These are phyloP conservation scores for Lipomyces yamadae DNA, from an alignment of 805 yeast species.

Conservation along the genomic window DNA sequence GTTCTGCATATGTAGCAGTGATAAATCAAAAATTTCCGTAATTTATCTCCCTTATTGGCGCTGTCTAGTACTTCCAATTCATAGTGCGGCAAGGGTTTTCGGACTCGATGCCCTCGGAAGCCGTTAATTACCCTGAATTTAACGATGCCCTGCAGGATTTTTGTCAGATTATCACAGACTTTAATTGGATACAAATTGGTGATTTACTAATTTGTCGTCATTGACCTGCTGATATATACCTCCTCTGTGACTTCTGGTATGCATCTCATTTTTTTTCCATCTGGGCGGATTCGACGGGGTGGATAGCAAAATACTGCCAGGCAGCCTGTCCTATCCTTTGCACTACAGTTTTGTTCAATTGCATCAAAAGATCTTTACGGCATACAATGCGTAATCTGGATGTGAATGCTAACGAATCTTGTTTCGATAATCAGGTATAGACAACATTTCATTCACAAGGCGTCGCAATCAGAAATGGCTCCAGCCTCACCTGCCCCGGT, in stretches of 20 bases:
- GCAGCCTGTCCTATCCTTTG: background rate
- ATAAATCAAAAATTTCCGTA: too few relatives aligned
- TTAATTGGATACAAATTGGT: background rate
- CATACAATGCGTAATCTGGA: background rate
- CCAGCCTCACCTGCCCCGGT: slow-evolving; percentile 17
- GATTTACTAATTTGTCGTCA: background rate
- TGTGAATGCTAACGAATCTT: background rate
- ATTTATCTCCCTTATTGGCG: too few relatives aligned
- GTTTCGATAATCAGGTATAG: background rate
- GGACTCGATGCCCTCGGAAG: too few relatives aligned
- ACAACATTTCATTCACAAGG: background rate
- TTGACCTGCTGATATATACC: background rate
- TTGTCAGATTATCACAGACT: background rate
- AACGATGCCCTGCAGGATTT: background rate
- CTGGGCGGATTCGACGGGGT: background rate
- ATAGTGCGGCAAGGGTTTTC: too few relatives aligned
- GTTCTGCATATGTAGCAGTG: too few relatives aligned
- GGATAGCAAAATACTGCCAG: background rate
- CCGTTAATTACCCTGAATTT: background rate
- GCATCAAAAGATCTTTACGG: background rate
- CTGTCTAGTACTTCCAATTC: too few relatives aligned
- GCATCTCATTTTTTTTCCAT: background rate
- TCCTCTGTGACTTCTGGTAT: background rate
- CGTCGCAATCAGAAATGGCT: slow-evolving; percentile 19
- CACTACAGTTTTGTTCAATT: background rate